Evolutionary conservation across 192 early-diverging fungal genomes (phyloP), one percentile per base, ranked within the genome.

Genomic region (Coemansia sp.): DNA sequence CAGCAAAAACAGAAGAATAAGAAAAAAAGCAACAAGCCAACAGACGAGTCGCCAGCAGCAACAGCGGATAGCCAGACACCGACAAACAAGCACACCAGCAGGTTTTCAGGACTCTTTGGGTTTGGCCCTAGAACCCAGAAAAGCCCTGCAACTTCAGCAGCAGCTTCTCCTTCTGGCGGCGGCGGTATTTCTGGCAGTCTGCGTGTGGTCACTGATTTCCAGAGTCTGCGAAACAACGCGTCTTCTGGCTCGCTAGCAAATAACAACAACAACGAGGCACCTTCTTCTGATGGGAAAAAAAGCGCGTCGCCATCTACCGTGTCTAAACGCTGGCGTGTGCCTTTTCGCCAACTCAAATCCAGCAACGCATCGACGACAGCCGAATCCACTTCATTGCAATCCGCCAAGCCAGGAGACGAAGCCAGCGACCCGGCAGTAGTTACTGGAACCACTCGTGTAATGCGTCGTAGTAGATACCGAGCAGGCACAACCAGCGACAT

Each of bases 401-500:
- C 43, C 17, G 15, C 53, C 11, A 18, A n/a, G 33, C 51, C 54
- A n/a, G 38, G 28, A 43, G 51, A 18, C 22, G 8, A 64, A 41
- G 20, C 63, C 43, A 55, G 36, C 55, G 38, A 64, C 8, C 41
- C 43, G 61, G 14, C 28, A n/a, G 65, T 33, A 9, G 4, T 11
- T 2, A 3, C 58, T 53, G 51, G 48, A 14, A 41, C 70, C 61
- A 18, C 12, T 2, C 65, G 52, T 9, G n/a, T 65, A 8, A 37
- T 64, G 45, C 70, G 81, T 9, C 76, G 76, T 20, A 78, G 70
- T 61, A 65, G 81, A 17, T 69, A 72, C 33, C 81, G 81, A 8
- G 81, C 81, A 0, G 81, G 81, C 2, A 84, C 81, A 2, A 84
- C 81, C 36, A 84, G 81, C 71, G 81, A 84, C 34, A 78, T 84